Conservation (phyloP, 208 protist genomes). For the Trypanosomatidae sp. region DNA sequence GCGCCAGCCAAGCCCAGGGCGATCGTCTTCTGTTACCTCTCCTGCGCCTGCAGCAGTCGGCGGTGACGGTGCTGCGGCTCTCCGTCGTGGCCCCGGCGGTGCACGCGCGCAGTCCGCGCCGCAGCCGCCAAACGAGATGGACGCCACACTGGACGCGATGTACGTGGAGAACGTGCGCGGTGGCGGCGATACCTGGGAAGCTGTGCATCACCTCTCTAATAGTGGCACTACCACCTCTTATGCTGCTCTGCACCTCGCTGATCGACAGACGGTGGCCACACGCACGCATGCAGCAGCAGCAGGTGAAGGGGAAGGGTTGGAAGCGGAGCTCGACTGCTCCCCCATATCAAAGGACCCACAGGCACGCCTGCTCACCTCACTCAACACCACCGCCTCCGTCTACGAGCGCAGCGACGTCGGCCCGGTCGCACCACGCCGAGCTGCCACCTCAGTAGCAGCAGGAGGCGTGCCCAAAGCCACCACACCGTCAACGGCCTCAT, state of each 20-base stretch:
- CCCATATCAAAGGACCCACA: slow-evolving; percentile 32
- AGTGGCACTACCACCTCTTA: slow-evolving; percentile 5
- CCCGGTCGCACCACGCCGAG: no score
- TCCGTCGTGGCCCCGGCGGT: background rate
- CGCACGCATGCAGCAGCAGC: no score
- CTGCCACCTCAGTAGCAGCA: no score
- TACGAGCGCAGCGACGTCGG: background rate
- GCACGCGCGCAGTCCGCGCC: background rate
- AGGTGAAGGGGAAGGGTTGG: background rate
- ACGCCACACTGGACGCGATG: background rate
- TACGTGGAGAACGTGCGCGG: background rate
- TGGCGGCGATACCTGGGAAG: no score
- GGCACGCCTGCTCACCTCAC: slow-evolving; percentile 10
- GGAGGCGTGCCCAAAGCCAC: no score
- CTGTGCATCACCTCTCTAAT: no score
- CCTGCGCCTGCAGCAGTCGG: no score
- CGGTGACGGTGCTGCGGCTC: no score
- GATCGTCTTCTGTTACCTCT: no score
- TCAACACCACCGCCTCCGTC: slow-evolving; percentile 29
- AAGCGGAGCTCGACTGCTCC: slow-evolving; percentile 31
- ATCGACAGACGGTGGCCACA: no score
- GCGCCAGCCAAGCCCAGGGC: no score
- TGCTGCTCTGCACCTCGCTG: slow-evolving; percentile 15
- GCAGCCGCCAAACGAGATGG: background rate
- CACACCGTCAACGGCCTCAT: no score